A percentile compares a stretch with the other conserved stretches of the same genome.
These are phyloP conservation scores for Cylindrotheca fusiformis DNA, from an alignment of 108 stramenopile genomes.

Conservation along the genomic window DNA sequence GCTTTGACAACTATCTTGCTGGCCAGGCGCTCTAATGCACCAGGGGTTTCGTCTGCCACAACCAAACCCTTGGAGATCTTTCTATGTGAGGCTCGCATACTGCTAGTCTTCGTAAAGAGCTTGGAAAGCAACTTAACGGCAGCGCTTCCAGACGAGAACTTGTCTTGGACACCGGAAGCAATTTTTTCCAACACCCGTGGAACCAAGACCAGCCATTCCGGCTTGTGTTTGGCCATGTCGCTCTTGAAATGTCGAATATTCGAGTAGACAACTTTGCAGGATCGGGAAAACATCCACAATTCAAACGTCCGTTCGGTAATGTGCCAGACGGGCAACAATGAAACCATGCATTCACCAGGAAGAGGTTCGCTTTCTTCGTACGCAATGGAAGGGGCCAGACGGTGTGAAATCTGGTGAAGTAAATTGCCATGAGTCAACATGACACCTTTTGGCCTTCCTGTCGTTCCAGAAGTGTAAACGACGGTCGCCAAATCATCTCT, in stretches of 20 bases:
- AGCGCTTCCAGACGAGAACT: slow-evolving; percentile 76
- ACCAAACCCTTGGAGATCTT: slow-evolving; percentile 73
- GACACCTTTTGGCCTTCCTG: slow-evolving; percentile 96
- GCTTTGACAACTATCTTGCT: slow-evolving; percentile 50
- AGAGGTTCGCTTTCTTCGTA: slow-evolving; percentile 81
- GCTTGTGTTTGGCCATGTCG: slow-evolving; percentile 90
- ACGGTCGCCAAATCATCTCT: slow-evolving; percentile 84
- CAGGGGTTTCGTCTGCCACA: slow-evolving; percentile 50
- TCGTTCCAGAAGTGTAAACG: slow-evolving; percentile 97
- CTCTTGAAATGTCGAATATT: slow-evolving; percentile 88
- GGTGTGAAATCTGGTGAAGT: slow-evolving; percentile 79
- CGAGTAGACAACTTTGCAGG: slow-evolving; percentile 88
- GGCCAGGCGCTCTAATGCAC: slow-evolving; percentile 34
- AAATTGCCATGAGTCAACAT: slow-evolving; percentile 97
- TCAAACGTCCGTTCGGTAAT: slow-evolving; percentile 91
- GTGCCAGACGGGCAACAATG: slow-evolving; percentile 89
- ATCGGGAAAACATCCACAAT: slow-evolving; percentile 76
- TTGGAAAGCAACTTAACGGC: slow-evolving; percentile 70
- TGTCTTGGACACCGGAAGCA: slow-evolving; percentile 84
- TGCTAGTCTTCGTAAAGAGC: slow-evolving; percentile 63
- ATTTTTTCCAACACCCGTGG: slow-evolving; percentile 92
- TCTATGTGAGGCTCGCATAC: slow-evolving; percentile 47
- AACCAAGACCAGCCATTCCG: slow-evolving; percentile 91
- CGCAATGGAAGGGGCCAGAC: slow-evolving; percentile 56
- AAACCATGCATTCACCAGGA: slow-evolving; percentile 82